Evolutionary conservation across 345 rosid genomes (phyloP).

Genomic region (Sisymbrium irio): DNA sequence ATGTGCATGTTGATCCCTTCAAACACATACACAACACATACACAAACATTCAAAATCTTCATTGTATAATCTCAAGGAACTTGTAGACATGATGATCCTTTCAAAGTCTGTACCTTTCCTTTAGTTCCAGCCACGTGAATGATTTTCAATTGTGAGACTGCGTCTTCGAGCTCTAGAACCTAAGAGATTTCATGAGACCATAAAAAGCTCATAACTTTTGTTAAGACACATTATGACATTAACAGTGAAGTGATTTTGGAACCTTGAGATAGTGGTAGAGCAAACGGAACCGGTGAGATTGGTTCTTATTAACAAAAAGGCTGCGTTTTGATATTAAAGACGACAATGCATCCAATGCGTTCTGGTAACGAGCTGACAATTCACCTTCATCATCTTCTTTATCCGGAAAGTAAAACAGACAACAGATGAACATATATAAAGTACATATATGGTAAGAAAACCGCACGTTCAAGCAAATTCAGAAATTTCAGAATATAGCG

Average conservation of each 20-base stretch:
- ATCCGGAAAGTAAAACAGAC: constrained; percentile 4
- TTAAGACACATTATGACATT: neutral
- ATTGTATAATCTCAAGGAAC: neutral
- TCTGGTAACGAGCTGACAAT: constrained; percentile 46
- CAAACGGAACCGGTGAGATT: constrained; percentile 66
- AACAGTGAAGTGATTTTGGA: neutral
- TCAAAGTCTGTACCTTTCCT: constrained; percentile 62
- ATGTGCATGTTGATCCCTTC: constrained; percentile 93
- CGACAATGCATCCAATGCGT: constrained; percentile 76
- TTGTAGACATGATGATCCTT: neutral
- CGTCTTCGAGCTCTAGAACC: constrained; percentile 79
- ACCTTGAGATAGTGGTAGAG: constrained; percentile 82
- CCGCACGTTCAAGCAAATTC: neutral
- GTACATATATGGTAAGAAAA: neutral
- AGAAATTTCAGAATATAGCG: neutral
- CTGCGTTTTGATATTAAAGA: constrained; percentile 76
- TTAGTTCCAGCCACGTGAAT: constrained; percentile 98
- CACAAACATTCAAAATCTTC: neutral
- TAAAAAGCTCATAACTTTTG: neutral
- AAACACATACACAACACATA: neutral
- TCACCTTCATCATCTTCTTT: constrained; percentile 35
- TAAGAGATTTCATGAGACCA: constrained; percentile 10
- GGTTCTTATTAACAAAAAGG: constrained; percentile 57
- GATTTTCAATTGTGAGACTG: constrained; percentile 67
- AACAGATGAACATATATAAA: neutral